Evolutionary conservation across 2,329 filamentous ascomycete genomes (phyloP), one percentile per base, ranked within the genome.

Genomic region (Colletotrichum graminicola): DNA sequence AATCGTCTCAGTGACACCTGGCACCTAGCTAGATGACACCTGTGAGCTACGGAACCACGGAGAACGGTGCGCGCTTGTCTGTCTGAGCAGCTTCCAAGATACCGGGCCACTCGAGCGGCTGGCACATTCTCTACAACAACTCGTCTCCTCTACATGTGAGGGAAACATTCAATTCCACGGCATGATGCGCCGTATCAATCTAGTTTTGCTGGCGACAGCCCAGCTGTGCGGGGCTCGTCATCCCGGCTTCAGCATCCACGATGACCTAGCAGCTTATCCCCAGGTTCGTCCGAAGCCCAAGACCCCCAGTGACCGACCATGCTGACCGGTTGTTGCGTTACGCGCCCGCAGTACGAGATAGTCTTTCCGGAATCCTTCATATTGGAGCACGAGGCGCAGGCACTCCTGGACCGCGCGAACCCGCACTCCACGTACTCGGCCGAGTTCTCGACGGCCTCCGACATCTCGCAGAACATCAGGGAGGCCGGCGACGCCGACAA

Each of bases 261-360:
- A 97, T 78, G 95, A 98, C 79, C 81, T 97, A 62, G 87, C 97
- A 67, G 94, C 94, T 23, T 94, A 92, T 81, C 95, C 95, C 14
- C 94, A 96, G 87, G 93, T 95, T 85, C 74, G 69, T 60, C 52
- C 45, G 85, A 77, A 52, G 34, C 64, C 63, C 18, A 64, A 45
- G 21, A 45, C 21, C 10, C 43, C 43, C 55, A 29, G 62, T 56
- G 66, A 59, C 4, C 18, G 49, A 63, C 8, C 49, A 32, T 52
- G n/a, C 49, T 49, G 23, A 61, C 41, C 34, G 11, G 6, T 29
- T 21, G 41, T 45, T n/a, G 12, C 8, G 18, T 45, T 45, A 11
- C 2, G 43, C 29, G 23, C 45, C 4, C 23, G 11, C 79, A 98
- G 92, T 98, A 93, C 78, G 92, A 96, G 78, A 87, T 98, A 36